phyloP scores from a whole-genome alignment of 306 rosid species.

The Alnus glutinosa region DNA sequence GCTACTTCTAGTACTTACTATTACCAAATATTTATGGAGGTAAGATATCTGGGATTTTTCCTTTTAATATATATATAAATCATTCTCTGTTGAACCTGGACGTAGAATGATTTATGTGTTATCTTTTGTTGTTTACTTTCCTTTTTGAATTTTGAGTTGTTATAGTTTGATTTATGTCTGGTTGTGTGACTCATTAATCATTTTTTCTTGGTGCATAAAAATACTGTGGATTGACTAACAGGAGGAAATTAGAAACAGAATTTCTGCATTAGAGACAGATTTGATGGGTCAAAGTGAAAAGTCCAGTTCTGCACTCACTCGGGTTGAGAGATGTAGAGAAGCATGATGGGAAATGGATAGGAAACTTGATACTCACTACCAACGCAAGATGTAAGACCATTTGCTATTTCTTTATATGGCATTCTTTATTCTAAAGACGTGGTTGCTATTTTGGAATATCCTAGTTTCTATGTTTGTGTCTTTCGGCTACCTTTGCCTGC shows the following conservation, averaged over 20 bases:
- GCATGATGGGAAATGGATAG: slow-evolving; percentile 73
- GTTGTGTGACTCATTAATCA: not conserved
- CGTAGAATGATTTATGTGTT: not conserved
- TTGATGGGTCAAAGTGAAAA: slow-evolving; percentile 53
- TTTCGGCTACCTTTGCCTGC: not conserved
- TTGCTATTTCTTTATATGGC: slow-evolving; percentile 8
- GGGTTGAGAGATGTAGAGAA: slow-evolving; percentile 69
- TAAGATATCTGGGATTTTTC: not conserved
- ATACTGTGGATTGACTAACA: slow-evolving; percentile 31
- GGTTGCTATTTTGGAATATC: not conserved
- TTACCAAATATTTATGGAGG: not conserved
- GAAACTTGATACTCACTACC: slow-evolving; percentile 78
- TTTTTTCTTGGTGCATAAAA: slow-evolving; percentile 1
- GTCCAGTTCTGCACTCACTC: slow-evolving; percentile 53
- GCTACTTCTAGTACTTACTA: not conserved
- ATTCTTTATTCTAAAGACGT: slow-evolving; percentile 1
- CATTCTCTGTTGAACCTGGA: not conserved
- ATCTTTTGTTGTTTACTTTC: not conserved
- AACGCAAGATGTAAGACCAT: slow-evolving; percentile 68
- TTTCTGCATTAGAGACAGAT: slow-evolving; percentile 61
- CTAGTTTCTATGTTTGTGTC: not conserved
- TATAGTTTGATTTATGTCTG: not conserved
- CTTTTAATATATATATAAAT: no score
- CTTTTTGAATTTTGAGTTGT: not conserved
- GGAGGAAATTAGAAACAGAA: slow-evolving; percentile 78